Base-by-base conservation (phyloP, 2,329 filamentous ascomycete species). In the Diaporthe caulivora region DNA sequence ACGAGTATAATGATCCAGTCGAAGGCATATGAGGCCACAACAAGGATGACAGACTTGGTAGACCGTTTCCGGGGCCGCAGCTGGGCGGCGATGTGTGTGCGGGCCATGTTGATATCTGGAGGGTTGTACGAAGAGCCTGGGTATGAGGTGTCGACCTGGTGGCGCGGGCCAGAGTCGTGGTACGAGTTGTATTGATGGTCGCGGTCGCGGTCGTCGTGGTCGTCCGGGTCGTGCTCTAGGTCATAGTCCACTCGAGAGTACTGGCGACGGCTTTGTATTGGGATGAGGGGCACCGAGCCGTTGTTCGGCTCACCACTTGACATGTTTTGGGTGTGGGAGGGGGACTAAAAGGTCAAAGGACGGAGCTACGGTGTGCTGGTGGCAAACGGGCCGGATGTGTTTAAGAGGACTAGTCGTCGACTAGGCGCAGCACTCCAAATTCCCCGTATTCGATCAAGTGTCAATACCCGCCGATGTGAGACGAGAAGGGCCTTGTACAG, bases 1-100 rank as follows among this genome's bases (percentile, higher is more conserved):
- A 82, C 86, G 51, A 92, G 82, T 73, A 94, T 88, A 73, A 94
- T 85, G 60, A 93, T 80, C 94, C 94, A 96, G 84, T 96, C 94
- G 73, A 94, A 83, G 62, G 92, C 83, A 80, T 95, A 95, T 5
- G 92, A 93, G 13, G 90, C 78, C 54, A 92, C 80, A 53, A 95
- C 82, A 31, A 84, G 65, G 75, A 77, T 76, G 13, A 78, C 77
- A 10, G 77, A 49, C 72, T 79, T 82, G 57, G 77, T 76, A 17
- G 75, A 72, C 54, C 73, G 72, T 1, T 31, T 47, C 34, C 62
- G 72, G 29, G 70, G 54, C 51, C 74, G 64, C 65, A 75, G 60
- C 72, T 72, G 51, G 51, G 64, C 42, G 60, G 70, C 58, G 65
- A 71, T 67, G 47, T 55, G 70, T 51, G 68, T 44, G 15, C 73